These are phyloP conservation scores for Polychaeton citri DNA, from an alignment of 2,329 filamentous ascomycete genomes.

Conservation along the genomic window DNA sequence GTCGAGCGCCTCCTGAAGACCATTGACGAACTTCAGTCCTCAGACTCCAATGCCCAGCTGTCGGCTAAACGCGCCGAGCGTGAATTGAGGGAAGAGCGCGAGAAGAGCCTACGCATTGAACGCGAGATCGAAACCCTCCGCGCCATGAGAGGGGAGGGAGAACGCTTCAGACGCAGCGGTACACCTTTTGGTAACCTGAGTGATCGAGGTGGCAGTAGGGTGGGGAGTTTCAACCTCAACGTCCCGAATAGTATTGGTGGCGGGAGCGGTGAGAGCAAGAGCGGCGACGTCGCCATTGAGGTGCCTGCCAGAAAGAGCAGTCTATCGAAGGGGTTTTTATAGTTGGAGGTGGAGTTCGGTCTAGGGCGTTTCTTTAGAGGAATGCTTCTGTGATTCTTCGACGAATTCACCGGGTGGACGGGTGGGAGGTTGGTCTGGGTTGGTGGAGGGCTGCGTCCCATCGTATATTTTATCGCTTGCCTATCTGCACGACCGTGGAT, in stretches of 20 bases:
- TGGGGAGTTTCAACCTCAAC: slow-evolving; percentile 15
- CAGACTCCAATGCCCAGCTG: slow-evolving; percentile 70
- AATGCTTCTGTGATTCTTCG: neutral
- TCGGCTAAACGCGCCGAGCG: slow-evolving; percentile 74
- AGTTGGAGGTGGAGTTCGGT: neutral
- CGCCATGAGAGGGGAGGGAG: slow-evolving; percentile 51
- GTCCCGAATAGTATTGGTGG: slow-evolving; percentile 26
- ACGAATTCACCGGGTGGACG: too few relatives aligned
- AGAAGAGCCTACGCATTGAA: slow-evolving; percentile 70
- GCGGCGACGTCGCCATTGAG: slow-evolving; percentile 21
- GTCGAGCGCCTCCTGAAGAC: slow-evolving; percentile 76
- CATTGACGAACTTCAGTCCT: slow-evolving; percentile 86
- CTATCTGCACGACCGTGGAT: too few relatives aligned
- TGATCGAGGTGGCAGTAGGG: slow-evolving; percentile 24
- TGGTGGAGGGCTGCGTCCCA: too few relatives aligned
- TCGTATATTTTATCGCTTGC: too few relatives aligned
- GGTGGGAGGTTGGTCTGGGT: too few relatives aligned
- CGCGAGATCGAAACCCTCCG: slow-evolving; percentile 79
- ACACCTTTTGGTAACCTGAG: slow-evolving; percentile 23
- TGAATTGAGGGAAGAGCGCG: slow-evolving; percentile 76
- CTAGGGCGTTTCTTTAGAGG: neutral
- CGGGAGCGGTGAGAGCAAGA: slow-evolving; percentile 23
- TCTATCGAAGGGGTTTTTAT: slow-evolving; percentile 17
- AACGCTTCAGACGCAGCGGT: slow-evolving; percentile 18
- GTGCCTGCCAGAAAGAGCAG: slow-evolving; percentile 29